Base-by-base conservation (phyloP, 208 protist species). In the Leishmania gerbilli region DNA sequence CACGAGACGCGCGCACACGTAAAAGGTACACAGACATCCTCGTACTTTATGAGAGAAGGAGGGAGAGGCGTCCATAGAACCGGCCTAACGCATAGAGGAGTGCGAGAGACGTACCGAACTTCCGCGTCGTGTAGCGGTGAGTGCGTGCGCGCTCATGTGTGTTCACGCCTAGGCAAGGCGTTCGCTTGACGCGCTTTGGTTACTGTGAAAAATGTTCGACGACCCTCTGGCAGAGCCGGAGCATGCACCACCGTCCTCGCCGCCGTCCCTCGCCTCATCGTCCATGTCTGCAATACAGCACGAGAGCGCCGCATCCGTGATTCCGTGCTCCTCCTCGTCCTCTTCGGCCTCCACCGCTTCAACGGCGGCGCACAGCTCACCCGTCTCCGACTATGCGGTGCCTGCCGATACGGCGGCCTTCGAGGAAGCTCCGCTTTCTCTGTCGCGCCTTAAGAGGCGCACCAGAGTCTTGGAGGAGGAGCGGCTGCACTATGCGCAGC, bases 401-500 rank as follows among this genome's bases (percentile, higher is more conserved):
- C 45, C 24, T 37, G 65, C 51, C 82, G 34, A 76, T 40, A 68
- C 45, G 15, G 40, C 68, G 3, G 0, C 31, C 72, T 40, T 34
- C 24, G 51, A 15, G 13, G 82, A 77, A 15, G 84, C 84, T 24
- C 82, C 81, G 11, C 77, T 83, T n/a, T 84, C 91, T 0, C 62
- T 97, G 17, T 69, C 71, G 17, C 84, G 90, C 37, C 82, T 95
- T 34, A 74, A 90, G 81, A 72, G 76, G 42, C 89, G 88, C 42
- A 77, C 91, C n/a, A 77, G 82, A 55, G 81, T 87, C 0, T 67
- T 95, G 47, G 78, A 84, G 68, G 90, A 94, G 71, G 94, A 97
- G 74, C 74, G 82, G 4, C 89, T 89, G 60, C 81, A 90, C 83
- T 93, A 87, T 79, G 49, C 45, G 6, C 72, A 75, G 3, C 81